Evolutionary conservation across 2,329 filamentous ascomycete genomes (phyloP), one percentile per base, ranked within the genome.

Genomic region (Aspergillus arachidicola): DNA sequence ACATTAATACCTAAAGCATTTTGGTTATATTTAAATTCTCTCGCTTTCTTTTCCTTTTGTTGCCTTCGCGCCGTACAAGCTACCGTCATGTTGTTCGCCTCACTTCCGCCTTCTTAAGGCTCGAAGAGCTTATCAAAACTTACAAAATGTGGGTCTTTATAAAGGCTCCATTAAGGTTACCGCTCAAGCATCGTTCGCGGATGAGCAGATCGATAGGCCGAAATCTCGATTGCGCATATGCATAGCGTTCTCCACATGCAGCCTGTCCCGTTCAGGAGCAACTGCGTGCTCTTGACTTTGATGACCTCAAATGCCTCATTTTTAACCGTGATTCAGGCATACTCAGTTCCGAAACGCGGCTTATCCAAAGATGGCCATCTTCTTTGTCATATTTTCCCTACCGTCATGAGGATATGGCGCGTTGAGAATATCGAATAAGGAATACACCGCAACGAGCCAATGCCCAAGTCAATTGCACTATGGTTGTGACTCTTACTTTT

Each of bases 31-130:
- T 38, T 55, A 34, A 14, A 28, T 48, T 48, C 50, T 48, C 36
- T n/a, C 19, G 10, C 36, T 43, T 58, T 28, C 34, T 51, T 51
- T 51, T 41, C 30, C 12, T 26, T 21, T 46, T 59, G 23, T 34
- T 43, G 32, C 32, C 12, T 28, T 19, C 48, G 41, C 4, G 30
- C n/a, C 12, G 19, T 34, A 23, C 30, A 32, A 41, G 38, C 51
- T 23, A 23, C 21, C 32, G n/a, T 54, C 51, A n/a, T 54, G 32
- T 55, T 38, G 51, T 21, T 55, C 59, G 64, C 64, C 64, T 63
- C 64, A 64, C 61, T 60, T 28, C 63, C 23, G 63, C 62, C 60
- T 63, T 58, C 45, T 55, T 43, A 14, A 55, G 64, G 58, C 59
- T 38, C 21, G 10, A 14, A 38, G 51, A 55, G 32, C 34, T 55